phyloP scores from a whole-genome alignment of 1,284 basidiomycete genomes.

The Boletus semigastroideus region DNA sequence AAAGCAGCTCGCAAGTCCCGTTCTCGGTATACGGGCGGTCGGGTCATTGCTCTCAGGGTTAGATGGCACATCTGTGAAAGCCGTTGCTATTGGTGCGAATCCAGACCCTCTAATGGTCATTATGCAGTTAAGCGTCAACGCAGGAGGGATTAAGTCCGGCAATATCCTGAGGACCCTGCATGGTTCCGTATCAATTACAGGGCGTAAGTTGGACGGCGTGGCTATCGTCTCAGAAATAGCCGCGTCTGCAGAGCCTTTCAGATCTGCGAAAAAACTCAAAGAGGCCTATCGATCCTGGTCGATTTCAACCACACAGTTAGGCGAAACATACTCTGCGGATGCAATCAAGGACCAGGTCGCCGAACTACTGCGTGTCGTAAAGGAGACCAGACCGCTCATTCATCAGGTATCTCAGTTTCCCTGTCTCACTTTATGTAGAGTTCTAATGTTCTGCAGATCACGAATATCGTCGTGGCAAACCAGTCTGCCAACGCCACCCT shows the following conservation, averaged over 20 bases:
- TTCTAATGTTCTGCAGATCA: slow-evolving; percentile 58
- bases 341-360: slow-evolving; percentile 39
- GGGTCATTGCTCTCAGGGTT: slow-evolving; percentile 65
- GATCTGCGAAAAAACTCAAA: slow-evolving; percentile 54
- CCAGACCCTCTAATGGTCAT: background rate
- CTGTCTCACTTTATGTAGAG: background rate
- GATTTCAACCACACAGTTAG: slow-evolving; percentile 30
- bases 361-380: slow-evolving; percentile 51
- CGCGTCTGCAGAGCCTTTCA: slow-evolving; percentile 60
- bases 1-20: slow-evolving; percentile 62
- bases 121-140: background rate
- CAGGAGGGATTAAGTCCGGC: slow-evolving; percentile 80
- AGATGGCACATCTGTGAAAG: slow-evolving; percentile 61
- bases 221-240: slow-evolving; percentile 93
- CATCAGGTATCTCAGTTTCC: slow-evolving; percentile 61
- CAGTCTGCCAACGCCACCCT: slow-evolving; percentile 93
- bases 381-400: slow-evolving; percentile 63
- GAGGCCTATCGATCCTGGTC: slow-evolving; percentile 43
- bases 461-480: slow-evolving; percentile 87
- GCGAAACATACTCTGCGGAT: slow-evolving; percentile 27
- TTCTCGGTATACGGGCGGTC: slow-evolving; percentile 65
- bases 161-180: slow-evolving; percentile 76
- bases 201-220: slow-evolving; percentile 71
- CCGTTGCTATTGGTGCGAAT: slow-evolving; percentile 79
- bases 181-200: slow-evolving; percentile 60